Evolutionary conservation across 495 filamentous ascomycete genomes (phyloP), one percentile per base, ranked within the genome.

Genomic region (Melanomma pulvis-pyrius): DNA sequence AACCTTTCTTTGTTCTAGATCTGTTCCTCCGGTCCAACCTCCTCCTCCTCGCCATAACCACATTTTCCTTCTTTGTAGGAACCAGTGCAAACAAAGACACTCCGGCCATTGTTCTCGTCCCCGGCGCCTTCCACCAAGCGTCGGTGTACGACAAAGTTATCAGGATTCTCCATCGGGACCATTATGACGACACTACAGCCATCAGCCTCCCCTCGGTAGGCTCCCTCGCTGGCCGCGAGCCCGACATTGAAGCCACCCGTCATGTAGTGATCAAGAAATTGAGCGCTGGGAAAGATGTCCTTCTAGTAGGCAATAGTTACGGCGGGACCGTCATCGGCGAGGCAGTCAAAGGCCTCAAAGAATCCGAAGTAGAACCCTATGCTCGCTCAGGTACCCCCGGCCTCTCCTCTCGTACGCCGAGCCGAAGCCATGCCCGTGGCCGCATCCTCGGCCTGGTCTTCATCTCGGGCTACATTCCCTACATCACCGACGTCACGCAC

Each of bases 241-340:
- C 21, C 0, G 67, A 70, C 28, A 58, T 66, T 62, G 25, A 26
- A 1, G 52, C 46, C 17, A 58, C 60, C 17, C 63, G 63, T 15
- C 25, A 24, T 32, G 48, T 26, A 1, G 11, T 65, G 22, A 5
- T 13, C 3, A 17, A 30, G 13, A 24, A 47, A 17, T 52, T 70
- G 13, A 11, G 19, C 0, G 1, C 25, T 7, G 68, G 68, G 17
- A 62, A 53, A 17, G 57, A 67, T 24, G 54, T 67, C 9, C 25
- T 71, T 15, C 49, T 71, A 11, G 63, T 67, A 0, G 63, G 57
- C 21, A 49, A 67, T 50, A 62, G 57, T 49, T 71, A 71, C 41
- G 68, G 63, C 1, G 56, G 26, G 2, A 67, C 53, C n/a, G 55
- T 64, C 15, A 56, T 61, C 24, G 51, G 62, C 36, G 68, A 71